These are phyloP conservation scores for Zostera marina DNA, from an alignment of 116 monocot species.

Conservation along the genomic window DNA sequence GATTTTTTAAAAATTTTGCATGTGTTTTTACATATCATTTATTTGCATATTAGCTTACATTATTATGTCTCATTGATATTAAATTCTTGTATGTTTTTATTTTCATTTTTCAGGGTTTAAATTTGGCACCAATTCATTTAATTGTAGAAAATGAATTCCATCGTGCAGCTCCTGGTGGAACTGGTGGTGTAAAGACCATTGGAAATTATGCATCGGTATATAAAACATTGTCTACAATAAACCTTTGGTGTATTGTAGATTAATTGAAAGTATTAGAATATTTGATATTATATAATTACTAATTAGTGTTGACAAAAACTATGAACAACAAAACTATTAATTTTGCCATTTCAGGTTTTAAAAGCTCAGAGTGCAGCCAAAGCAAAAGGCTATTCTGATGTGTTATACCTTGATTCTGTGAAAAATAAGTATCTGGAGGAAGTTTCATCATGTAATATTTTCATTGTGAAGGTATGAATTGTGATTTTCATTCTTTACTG, in stretches of 20 bases:
- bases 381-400: constrained; percentile 72
- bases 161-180: constrained; percentile 87
- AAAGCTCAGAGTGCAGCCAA: constrained; percentile 59
- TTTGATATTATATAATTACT: background rate
- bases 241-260: background rate
- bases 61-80: too few relatives aligned
- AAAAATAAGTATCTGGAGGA: constrained; percentile 81
- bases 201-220: constrained; percentile 95
- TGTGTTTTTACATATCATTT: background rate
- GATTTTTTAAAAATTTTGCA: background rate
- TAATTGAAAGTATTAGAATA: background rate
- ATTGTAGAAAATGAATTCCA: constrained; percentile 74
- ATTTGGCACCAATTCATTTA: constrained; percentile 87
- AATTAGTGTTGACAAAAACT: background rate
- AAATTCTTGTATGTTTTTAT: background rate
- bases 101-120: constrained; percentile 6
- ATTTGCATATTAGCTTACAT: too few relatives aligned
- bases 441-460: constrained; percentile 92
- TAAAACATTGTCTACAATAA: background rate
- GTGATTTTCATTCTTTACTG: constrained; percentile 1
- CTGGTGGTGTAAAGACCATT: constrained; percentile 73
- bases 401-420: constrained; percentile 59
- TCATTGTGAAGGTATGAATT: constrained; percentile 64
- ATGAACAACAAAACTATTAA: background rate
- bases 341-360: constrained; percentile 27